A percentile compares a stretch with the other conserved stretches of the same genome.
These are phyloP conservation scores for Blastobotrys robertii DNA, from an alignment of 805 yeast species.

Conservation along the genomic window DNA sequence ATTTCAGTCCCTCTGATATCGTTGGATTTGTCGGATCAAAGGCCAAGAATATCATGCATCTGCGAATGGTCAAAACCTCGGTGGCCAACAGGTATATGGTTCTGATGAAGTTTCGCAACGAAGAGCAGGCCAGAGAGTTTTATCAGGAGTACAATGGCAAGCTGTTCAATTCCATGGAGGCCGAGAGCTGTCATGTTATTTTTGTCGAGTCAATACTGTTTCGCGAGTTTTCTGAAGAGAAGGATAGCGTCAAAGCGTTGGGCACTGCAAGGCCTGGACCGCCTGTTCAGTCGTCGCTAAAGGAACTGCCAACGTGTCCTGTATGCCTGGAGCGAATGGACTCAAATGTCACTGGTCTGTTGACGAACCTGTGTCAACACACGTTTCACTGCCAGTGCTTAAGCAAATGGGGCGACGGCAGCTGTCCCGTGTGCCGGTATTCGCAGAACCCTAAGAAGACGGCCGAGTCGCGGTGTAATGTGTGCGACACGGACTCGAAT, in stretches of 20 bases:
- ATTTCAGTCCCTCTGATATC: slow-evolving; percentile 76
- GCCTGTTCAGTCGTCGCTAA: slow-evolving; percentile 22
- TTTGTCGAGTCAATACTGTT: slow-evolving; percentile 53
- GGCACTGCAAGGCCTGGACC: slow-evolving; percentile 12
- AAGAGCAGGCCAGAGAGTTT: slow-evolving; percentile 51
- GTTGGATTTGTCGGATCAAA: slow-evolving; percentile 70
- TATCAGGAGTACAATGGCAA: slow-evolving; percentile 59
- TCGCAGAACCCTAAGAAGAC: slow-evolving; percentile 28
- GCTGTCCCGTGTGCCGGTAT: slow-evolving; percentile 86
- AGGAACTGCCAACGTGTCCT: slow-evolving; percentile 85
- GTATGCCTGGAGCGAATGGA: slow-evolving; percentile 89
- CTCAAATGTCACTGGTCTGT: slow-evolving; percentile 62
- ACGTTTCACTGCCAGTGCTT: slow-evolving; percentile 86
- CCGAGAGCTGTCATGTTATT: slow-evolving; percentile 74
- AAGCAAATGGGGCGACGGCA: slow-evolving; percentile 80
- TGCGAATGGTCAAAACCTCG: slow-evolving; percentile 60
- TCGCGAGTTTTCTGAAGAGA: slow-evolving; percentile 65
- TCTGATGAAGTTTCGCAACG: slow-evolving; percentile 58
- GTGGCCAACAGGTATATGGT: slow-evolving; percentile 65
- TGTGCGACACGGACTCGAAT: slow-evolving; percentile 50
- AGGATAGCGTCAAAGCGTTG: slow-evolving; percentile 41
- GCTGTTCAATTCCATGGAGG: slow-evolving; percentile 77
- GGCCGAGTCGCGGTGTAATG: slow-evolving; percentile 19
- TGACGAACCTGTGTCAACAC: slow-evolving; percentile 88
- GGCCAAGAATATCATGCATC: slow-evolving; percentile 50